Conservation (phyloP, 768 basidiomycete species). For the Mycena galopus region DNA sequence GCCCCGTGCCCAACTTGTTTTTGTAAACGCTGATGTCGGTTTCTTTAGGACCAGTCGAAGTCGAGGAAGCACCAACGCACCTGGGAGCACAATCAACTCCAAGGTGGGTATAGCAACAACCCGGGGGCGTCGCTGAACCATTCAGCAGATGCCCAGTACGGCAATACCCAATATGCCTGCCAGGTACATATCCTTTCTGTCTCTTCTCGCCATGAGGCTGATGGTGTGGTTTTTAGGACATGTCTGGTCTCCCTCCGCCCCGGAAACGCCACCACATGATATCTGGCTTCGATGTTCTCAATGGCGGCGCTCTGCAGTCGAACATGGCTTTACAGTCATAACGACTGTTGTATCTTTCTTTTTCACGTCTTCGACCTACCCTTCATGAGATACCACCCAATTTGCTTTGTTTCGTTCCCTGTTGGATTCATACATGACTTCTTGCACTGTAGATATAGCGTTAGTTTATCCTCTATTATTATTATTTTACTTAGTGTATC, state of each 20-base stretch:
- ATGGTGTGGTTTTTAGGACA: constrained; percentile 55
- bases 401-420: constrained; percentile 34
- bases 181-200: constrained; percentile 51
- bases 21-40: constrained; percentile 15
- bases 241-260: constrained; percentile 64
- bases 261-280: constrained; percentile 78
- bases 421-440: background rate
- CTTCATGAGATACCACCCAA: constrained; percentile 37
- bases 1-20: constrained; percentile 26
- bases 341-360: constrained; percentile 30
- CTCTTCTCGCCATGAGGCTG: constrained; percentile 20
- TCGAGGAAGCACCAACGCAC: constrained; percentile 71
- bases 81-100: constrained; percentile 68
- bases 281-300: constrained; percentile 68
- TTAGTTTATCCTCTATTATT: constrained; percentile 17
- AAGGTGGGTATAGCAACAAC: constrained; percentile 48
- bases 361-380: background rate
- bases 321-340: constrained; percentile 70
- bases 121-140: constrained; percentile 22
- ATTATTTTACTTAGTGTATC: constrained; percentile 25
- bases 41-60: constrained; percentile 54
- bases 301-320: constrained; percentile 65
- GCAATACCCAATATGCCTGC: constrained; percentile 61
- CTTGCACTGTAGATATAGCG: constrained; percentile 17
- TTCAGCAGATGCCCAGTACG: constrained; percentile 33